Percentiles rank a stretch among this genome's conserved stretches.
Conservation (phyloP, 2,329 filamentous ascomycete species). For the Phaeosphaeria sp. region DNA sequence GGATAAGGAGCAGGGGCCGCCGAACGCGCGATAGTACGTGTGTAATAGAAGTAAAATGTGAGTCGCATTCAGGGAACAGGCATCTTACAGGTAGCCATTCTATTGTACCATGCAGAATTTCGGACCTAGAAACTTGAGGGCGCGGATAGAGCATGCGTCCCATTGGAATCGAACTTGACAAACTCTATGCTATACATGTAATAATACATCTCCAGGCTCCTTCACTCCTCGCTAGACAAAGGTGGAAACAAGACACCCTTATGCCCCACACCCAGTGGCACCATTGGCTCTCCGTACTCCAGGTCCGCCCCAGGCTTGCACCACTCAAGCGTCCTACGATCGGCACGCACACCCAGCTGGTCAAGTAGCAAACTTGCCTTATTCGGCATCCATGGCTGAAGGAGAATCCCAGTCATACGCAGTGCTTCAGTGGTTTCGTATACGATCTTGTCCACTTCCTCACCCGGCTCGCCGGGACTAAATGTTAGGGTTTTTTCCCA, state of each 20-base stretch:
- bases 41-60: background rate
- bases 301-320: constrained; percentile 69
- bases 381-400: constrained; percentile 89
- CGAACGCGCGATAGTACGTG: background rate
- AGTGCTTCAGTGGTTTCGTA: constrained; percentile 77
- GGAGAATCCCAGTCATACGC: constrained; percentile 79
- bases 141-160: background rate
- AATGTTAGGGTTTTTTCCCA: constrained; percentile 65
- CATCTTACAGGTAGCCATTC: no score
- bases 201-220: constrained; percentile 1
- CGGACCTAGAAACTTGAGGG: no score
- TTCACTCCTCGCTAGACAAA: constrained; percentile 31
- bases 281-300: constrained; percentile 67
- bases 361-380: constrained; percentile 78
- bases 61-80: background rate
- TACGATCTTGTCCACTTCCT: constrained; percentile 57
- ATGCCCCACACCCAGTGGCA: constrained; percentile 50
- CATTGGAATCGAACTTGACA: background rate
- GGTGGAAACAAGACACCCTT: constrained; percentile 61
- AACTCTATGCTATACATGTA: background rate
- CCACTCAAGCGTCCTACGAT: constrained; percentile 67
- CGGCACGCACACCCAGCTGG: constrained; percentile 72
- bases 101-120: no score
- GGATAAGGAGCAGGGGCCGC: background rate
- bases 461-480: constrained; percentile 35